Evolutionary conservation across 345 rosid species (phyloP), one percentile per base, ranked within the genome.

Genomic region (Laguncularia racemosa): DNA sequence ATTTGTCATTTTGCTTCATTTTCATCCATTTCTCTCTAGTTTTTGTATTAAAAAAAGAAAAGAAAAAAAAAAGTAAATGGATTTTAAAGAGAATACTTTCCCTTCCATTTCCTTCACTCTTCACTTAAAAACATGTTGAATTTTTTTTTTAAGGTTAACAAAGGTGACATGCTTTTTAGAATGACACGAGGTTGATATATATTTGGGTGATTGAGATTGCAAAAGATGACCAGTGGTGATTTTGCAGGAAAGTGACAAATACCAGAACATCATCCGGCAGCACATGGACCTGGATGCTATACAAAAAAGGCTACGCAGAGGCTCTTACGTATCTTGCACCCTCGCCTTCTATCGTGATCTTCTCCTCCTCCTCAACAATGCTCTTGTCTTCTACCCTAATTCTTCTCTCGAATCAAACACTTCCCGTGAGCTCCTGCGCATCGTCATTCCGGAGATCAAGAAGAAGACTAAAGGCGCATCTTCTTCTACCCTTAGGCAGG

Each of bases 351-450:
- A 80, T 67, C 78, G 87, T 46, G 95, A 88, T 63, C 66, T 88
- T 10, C 70, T 78, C 52, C 89, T 84, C 69, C 84, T 88, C 67
- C 73, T 84, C 73, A 75, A 73, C 64, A 88, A 88, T 63, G 81
- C 76, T 53, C 54, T 82, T 46, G 69, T 74, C 63, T 82, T 77
- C 71, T 88, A 79, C 60, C 74, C 89, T 50, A 71, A 64, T 26
- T 57, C 76, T 28, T 84, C 92, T 6, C 56, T 60, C 1, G 80
- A 82, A 57, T 82, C 75, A 10, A 51, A 19, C 57, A 62, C 88
- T 2, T 88, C 96, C 53, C 74, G 59, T 16, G 72, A 85, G 46
- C 76, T 88, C 28, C 73, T 80, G 63, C 52, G 57, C 15, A 70
- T 81, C 40, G 71, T 85, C 40, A 71, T 65, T 6, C 18, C 56